These are phyloP conservation scores for Manihot esculenta DNA, from an alignment of 441 rosid genomes.

Conservation along the genomic window DNA sequence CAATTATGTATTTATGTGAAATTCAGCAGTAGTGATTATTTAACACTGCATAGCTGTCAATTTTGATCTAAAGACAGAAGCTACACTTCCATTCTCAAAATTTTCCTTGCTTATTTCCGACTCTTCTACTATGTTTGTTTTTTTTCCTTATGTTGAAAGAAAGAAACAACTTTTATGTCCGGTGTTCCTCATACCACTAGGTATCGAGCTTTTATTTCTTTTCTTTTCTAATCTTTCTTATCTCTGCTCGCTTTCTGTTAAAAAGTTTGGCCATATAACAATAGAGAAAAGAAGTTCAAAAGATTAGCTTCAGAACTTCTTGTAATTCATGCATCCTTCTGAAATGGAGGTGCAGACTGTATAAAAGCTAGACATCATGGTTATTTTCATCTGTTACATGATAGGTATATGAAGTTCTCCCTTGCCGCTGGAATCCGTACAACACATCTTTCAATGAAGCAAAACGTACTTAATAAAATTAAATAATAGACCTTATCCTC, in stretches of 20 bases:
- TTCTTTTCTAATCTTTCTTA: no score
- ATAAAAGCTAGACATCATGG: conserved; percentile 5
- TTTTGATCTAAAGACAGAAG: neutral
- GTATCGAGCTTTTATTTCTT: no score
- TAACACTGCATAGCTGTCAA: no score
- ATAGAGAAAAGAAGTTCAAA: neutral
- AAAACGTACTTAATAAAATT: neutral
- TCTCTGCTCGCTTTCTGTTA: neutral
- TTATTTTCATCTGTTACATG: conserved; percentile 10
- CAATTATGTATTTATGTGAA: neutral
- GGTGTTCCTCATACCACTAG: neutral
- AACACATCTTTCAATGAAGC: neutral
- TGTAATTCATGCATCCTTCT: conserved; percentile 3
- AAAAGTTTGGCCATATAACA: neutral
- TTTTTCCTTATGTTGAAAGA: neutral
- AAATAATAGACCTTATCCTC: neutral
- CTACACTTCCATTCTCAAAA: neutral
- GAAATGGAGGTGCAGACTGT: neutral
- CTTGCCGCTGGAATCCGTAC: conserved; percentile 6
- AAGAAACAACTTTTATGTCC: neutral
- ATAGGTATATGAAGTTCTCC: conserved; percentile 8
- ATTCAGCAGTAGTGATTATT: neutral
- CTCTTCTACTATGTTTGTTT: neutral
- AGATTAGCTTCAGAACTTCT: conserved; percentile 14
- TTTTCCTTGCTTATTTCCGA: neutral